Percentiles rank a stretch among this genome's conserved stretches.
Evolutionary conservation across 495 filamentous ascomycete species (phyloP).

Genomic region (Podospora tetraspora): DNA sequence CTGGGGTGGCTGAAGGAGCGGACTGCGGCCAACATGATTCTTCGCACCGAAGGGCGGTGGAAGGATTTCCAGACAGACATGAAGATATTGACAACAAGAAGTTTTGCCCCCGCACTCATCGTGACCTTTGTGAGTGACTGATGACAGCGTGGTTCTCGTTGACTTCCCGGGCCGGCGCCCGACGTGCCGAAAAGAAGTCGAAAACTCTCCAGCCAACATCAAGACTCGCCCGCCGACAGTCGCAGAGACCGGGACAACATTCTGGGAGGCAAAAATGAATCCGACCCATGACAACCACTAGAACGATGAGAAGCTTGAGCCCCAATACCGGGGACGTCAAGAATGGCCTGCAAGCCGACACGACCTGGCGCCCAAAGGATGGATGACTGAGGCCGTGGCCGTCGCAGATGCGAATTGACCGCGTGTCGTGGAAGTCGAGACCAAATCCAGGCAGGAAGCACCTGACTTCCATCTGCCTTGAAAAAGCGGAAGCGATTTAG

Average conservation of each 20-base stretch:
- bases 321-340: neutral
- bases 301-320: neutral
- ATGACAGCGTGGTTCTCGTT: neutral
- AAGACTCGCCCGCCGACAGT: too few relatives aligned
- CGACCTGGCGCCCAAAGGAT: too few relatives aligned
- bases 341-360: neutral
- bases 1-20: too few relatives aligned
- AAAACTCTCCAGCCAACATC: too few relatives aligned
- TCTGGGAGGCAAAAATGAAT: neutral
- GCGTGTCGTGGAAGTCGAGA: neutral
- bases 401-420: neutral
- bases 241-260: neutral
- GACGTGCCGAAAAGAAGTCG: too few relatives aligned
- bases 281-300: too few relatives aligned
- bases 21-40: too few relatives aligned
- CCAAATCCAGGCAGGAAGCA: neutral
- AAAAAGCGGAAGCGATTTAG: neutral
- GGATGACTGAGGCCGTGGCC: neutral
- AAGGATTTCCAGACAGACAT: neutral
- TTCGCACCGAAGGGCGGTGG: too few relatives aligned
- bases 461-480: neutral
- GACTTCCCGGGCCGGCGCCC: too few relatives aligned
- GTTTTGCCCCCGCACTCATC: neutral
- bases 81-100: neutral
- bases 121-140: neutral